A percentile compares a stretch with the other conserved stretches of the same genome.
These are phyloP conservation scores for Vitis cinerea DNA, from an alignment of 164 flowering plant species.

Conservation along the genomic window DNA sequence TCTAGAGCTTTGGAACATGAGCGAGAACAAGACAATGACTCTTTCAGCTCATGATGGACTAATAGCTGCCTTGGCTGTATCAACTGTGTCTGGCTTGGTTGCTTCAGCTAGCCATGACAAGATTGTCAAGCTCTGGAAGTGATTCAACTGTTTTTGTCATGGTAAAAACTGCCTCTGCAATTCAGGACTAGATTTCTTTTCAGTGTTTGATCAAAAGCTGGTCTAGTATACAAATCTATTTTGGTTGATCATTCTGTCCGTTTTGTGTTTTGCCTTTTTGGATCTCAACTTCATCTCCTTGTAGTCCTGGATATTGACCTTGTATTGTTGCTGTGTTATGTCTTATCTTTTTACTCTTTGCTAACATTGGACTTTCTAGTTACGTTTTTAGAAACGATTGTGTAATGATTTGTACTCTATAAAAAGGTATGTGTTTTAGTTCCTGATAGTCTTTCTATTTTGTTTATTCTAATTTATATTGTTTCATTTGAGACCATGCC, in stretches of 20 bases:
- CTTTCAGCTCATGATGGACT: constrained; percentile 63
- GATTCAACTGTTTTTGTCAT: constrained; percentile 3
- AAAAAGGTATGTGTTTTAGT: neutral
- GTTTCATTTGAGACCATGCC: too few species aligned
- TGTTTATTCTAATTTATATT: too few species aligned
- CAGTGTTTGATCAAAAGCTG: neutral
- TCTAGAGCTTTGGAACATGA: constrained; percentile 70
- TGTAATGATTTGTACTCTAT: neutral
- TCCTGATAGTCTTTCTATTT: too few species aligned
- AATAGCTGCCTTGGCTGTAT: constrained; percentile 60
- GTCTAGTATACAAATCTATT: neutral
- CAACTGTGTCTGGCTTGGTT: constrained; percentile 53
- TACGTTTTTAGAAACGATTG: neutral
- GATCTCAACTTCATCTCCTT: neutral
- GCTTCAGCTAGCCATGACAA: constrained; percentile 79
- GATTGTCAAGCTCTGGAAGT: constrained; percentile 71
- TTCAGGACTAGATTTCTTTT: neutral
- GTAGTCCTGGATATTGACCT: constrained; percentile 6
- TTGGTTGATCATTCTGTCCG: neutral
- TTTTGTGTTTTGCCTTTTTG: constrained; percentile 3
- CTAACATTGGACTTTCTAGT: neutral
- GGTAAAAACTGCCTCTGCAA: constrained; percentile 2
- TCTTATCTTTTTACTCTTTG: neutral
- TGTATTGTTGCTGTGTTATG: neutral
- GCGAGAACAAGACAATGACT: constrained; percentile 61